These are phyloP conservation scores for Cyclotella baltica DNA, from an alignment of 108 stramenopile species.

Conservation along the genomic window DNA sequence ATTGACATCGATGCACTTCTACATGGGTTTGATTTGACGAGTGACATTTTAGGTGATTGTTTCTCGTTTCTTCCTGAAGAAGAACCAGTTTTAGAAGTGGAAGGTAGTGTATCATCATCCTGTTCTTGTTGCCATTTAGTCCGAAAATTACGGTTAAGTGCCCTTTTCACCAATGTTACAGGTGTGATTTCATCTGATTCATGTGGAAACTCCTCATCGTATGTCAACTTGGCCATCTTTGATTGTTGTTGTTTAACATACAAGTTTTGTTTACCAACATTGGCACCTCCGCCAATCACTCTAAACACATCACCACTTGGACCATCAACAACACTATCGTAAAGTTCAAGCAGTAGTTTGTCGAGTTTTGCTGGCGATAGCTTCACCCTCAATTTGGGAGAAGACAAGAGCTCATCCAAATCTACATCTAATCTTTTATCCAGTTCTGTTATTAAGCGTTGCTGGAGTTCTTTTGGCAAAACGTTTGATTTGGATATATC, in stretches of 20 bases:
- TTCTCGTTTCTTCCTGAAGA: conserved; percentile 4
- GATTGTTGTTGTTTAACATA: conserved; percentile 71
- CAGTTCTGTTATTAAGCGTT: conserved; percentile 70
- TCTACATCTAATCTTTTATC: conserved; percentile 86
- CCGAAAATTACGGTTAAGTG: conserved; percentile 45
- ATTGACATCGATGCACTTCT: not conserved
- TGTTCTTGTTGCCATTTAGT: not conserved
- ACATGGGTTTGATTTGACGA: not conserved
- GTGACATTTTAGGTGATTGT: conserved; percentile 49
- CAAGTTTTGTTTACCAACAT: conserved; percentile 75
- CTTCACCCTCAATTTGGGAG: conserved; percentile 77
- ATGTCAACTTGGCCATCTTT: conserved; percentile 23
- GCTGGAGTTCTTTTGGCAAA: conserved; percentile 70
- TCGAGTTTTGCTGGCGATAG: conserved; percentile 92
- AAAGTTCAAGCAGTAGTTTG: conserved; percentile 76
- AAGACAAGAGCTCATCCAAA: conserved; percentile 71
- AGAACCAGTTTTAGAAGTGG: not conserved
- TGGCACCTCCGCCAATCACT: conserved; percentile 78
- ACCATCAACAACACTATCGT: conserved; percentile 66
- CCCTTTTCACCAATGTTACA: conserved; percentile 36
- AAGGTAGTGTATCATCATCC: not conserved
- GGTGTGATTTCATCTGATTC: conserved; percentile 16
- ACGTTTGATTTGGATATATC: conserved; percentile 79
- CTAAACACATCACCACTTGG: conserved; percentile 81
- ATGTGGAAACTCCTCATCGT: conserved; percentile 15